These are phyloP conservation scores for Coemansia sp. DNA, from an alignment of 192 early-diverging fungal species.

Conservation along the genomic window DNA sequence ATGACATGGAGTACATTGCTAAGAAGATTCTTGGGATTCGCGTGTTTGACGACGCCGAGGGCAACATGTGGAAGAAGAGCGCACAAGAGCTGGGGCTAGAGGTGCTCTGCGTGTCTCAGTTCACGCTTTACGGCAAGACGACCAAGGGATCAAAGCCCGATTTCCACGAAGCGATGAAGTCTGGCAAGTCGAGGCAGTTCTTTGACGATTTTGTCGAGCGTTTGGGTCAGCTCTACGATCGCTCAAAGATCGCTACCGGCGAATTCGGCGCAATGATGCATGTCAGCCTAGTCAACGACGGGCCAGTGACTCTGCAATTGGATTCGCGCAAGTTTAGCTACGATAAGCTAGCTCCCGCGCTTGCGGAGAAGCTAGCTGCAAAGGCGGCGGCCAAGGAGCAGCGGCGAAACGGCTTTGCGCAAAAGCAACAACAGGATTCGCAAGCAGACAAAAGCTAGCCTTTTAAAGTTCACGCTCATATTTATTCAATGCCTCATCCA, in stretches of 20 bases:
- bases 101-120: constrained; percentile 89
- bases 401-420: constrained; percentile 24
- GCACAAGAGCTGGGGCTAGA: constrained; percentile 73
- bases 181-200: constrained; percentile 62
- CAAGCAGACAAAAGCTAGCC: neutral
- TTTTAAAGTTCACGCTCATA: neutral
- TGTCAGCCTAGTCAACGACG: constrained; percentile 86
- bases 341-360: neutral
- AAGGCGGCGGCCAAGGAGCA: constrained; percentile 26
- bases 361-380: constrained; percentile 10
- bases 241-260: constrained; percentile 73
- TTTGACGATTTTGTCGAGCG: constrained; percentile 76
- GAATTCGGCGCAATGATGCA: constrained; percentile 97
- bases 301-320: constrained; percentile 61
- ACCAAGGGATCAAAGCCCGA: constrained; percentile 88
- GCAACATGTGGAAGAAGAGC: constrained; percentile 76
- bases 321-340: constrained; percentile 57
- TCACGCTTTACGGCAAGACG: constrained; percentile 85
- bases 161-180: constrained; percentile 89
- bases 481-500: too few species aligned
- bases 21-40: constrained; percentile 77
- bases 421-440: neutral
- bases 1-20: constrained; percentile 85
- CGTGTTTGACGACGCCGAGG: constrained; percentile 70
- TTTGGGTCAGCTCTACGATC: constrained; percentile 62